These are phyloP conservation scores for Micractinium conductrix DNA, from an alignment of 139 green algal species.

Conservation along the genomic window DNA sequence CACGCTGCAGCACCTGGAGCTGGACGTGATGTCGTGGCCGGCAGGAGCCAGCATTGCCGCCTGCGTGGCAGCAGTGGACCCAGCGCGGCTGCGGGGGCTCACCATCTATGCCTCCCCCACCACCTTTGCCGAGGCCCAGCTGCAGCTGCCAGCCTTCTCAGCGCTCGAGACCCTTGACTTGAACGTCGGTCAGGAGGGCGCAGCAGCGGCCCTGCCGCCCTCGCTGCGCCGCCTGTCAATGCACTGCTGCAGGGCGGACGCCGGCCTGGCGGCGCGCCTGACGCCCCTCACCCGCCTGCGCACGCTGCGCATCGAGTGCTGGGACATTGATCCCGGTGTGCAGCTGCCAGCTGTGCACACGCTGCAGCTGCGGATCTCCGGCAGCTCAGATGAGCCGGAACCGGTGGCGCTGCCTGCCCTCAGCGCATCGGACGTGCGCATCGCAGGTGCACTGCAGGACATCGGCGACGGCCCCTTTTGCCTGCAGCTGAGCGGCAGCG, in stretches of 20 bases:
- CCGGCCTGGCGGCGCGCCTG: neutral
- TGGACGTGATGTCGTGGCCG: neutral
- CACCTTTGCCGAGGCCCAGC: neutral
- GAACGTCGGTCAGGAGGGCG: neutral
- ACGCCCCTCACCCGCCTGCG: neutral
- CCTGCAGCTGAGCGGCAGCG: neutral
- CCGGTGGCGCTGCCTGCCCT: neutral
- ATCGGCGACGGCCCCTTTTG: neutral
- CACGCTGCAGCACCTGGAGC: neutral
- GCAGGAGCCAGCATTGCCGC: neutral
- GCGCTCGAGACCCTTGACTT: neutral
- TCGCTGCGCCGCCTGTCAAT: neutral
- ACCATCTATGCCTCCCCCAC: neutral
- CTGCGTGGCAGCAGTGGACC: neutral
- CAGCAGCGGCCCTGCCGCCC: neutral
- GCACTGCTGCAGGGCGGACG: neutral
- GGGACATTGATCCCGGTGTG: neutral
- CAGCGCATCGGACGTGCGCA: neutral
- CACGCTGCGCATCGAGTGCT: neutral
- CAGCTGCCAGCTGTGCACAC: neutral
- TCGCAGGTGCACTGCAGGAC: neutral
- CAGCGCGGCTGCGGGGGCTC: neutral
- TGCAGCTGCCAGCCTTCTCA: neutral
- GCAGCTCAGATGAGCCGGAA: neutral
- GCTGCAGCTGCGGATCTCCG: neutral